Evolutionary conservation across 2,329 filamentous ascomycete species (phyloP).

Genomic region (Ceratocystis ficicola): DNA sequence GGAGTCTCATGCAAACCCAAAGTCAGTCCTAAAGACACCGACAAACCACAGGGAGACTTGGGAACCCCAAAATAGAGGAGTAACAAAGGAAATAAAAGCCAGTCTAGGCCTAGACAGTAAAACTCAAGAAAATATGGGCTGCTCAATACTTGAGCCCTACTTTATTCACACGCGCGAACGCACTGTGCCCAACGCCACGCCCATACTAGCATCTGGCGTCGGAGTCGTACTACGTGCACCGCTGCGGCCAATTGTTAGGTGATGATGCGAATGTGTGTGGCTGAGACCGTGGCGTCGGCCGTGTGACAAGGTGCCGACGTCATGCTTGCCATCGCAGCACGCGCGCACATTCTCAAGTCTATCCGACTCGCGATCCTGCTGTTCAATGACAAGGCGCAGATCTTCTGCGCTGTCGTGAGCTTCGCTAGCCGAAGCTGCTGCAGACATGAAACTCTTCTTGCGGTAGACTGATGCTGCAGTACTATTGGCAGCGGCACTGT

Average conservation of each 20-base stretch:
- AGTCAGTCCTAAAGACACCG: too few relatives aligned
- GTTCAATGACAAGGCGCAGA: slow-evolving; percentile 64
- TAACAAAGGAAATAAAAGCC: not conserved
- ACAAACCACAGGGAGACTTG: not conserved
- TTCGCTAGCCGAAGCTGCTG: slow-evolving; percentile 40
- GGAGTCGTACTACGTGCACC: slow-evolving; percentile 10
- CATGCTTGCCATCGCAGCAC: slow-evolving; percentile 92
- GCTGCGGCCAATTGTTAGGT: slow-evolving; percentile 4
- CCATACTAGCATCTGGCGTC: not conserved
- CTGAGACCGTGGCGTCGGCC: slow-evolving; percentile 10
- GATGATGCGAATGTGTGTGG: slow-evolving; percentile 12
- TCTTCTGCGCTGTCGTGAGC: slow-evolving; percentile 74
- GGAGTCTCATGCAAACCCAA: too few relatives aligned
- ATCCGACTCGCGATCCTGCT: slow-evolving; percentile 63
- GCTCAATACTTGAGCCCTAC: not conserved
- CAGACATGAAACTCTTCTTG: slow-evolving; percentile 20
- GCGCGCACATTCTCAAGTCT: slow-evolving; percentile 88
- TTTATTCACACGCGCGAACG: slow-evolving; percentile 7
- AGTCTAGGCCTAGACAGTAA: not conserved
- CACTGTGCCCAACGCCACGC: slow-evolving; percentile 7
- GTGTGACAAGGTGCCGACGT: slow-evolving; percentile 46
- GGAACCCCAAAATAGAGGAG: not conserved
- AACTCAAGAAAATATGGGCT: slow-evolving; percentile 9
- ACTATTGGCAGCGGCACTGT: not conserved
- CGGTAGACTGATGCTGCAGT: slow-evolving; percentile 8